Evolutionary conservation across 1,284 basidiomycete genomes (phyloP), one percentile per base, ranked within the genome.

Genomic region (Pisolithus thermaeus): DNA sequence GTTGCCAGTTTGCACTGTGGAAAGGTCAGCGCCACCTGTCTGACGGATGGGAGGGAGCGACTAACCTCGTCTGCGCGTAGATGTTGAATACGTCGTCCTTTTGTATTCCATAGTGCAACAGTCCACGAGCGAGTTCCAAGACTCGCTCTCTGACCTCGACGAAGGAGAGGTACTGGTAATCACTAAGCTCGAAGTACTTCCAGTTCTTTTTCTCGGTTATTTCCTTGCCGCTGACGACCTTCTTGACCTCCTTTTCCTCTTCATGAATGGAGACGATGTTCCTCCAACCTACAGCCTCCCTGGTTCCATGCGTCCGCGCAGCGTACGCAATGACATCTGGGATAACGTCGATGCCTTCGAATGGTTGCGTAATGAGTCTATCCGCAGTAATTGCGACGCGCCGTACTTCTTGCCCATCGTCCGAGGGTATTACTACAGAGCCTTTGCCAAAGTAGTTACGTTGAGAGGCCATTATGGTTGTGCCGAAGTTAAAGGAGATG

Each of bases 131-230:
- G 50, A 92, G 71, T 61, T 86, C 80, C 16, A 73, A 72, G 11
- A 84, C 78, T 8, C 76, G 73, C 36, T 83, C 77, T 61, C 84
- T 75, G 52, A 92, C 75, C 59, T 93, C 78, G 54, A 87, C 61
- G 68, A 82, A 97, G 49, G 70, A 80, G 63, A 88, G 70, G 70
- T 87, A 97, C 70, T 89, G 81, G 75, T 87, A 97, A 57, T 88
- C 87, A 69, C 86, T 88, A 54, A 99, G 80, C 73, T 97, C 83
- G 70, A 90, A 98, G 73, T 90, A 98, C 67, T 88, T 90, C 95
- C 97, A 99, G 54, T 79, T 92, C 82, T 98, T 98, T 67, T 73
- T 89, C 77, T 95, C 89, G 37, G 74, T 84, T 46, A 87, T 76
- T 67, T 94, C 84, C 69, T 95, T 86, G 40, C 95, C 96, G 48